Evolutionary conservation across 1,284 basidiomycete genomes (phyloP), one percentile per base, ranked within the genome.

Genomic region (Cutaneotrichosporon sp.): DNA sequence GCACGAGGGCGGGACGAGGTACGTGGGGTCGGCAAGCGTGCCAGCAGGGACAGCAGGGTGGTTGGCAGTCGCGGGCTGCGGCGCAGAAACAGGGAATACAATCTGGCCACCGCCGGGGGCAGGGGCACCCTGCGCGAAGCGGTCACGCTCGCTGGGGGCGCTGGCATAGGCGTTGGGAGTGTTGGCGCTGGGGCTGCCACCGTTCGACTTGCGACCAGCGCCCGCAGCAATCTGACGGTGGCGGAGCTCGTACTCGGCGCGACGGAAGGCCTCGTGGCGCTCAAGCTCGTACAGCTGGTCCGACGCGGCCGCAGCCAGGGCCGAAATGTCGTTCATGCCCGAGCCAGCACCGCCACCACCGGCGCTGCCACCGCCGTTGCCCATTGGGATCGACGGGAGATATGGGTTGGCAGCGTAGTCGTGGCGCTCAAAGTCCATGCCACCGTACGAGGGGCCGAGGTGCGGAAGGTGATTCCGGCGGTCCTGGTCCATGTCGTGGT

Each of bases 241-340:
- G 10, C 84, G 81, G 14, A 86, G 81, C 67, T 91, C 88, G 73
- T 87, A 93, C 67, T 90, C 87, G 8, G 88, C 89, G 36, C 90
- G 80, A 21, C 90, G 81, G 41, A 85, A 73, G 1, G 88, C 87
- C 70, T 93, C 90, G 60, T 85, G 80, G 36, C 84, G 84, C 72
- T 93, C 90, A n/a, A 93, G 81, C 60, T 84, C 83, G 65, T 86
- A 85, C 0, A 93, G 80, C 72, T 92, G 88, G 53, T 89, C 88
- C 72, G 90, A 86, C 2, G 90, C 89, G 36, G 89, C 81, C 18
- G 81, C 84, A 10, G 87, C 89, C 22, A 92, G 76, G 0, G 88
- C 82, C 1, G 87, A 75, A 54, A 77, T 76, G 57, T 77, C 75
- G 61, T 72, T 73, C 65, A 76, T 73, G 15, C 70, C 80, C 10